A percentile compares a stretch with the other conserved stretches of the same genome.
phyloP scores from a whole-genome alignment of 2,329 filamentous ascomycete species.

The Scedosporium apiospermum region DNA sequence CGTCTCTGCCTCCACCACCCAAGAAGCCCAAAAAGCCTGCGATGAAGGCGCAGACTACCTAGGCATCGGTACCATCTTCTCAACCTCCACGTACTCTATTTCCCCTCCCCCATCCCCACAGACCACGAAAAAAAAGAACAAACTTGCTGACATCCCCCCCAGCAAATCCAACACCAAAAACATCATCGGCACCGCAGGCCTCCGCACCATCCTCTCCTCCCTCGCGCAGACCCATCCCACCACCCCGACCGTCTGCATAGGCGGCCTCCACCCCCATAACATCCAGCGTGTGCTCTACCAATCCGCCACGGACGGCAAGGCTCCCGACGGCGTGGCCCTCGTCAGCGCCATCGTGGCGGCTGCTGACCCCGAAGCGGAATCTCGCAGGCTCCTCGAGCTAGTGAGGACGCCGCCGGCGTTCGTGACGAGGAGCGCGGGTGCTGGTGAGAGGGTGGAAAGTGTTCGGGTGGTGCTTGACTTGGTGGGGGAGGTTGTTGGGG shows the following conservation, averaged over 20 bases:
- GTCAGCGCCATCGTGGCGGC: slow-evolving; percentile 83
- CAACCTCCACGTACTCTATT: slow-evolving; percentile 61
- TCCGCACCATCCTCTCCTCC: slow-evolving; percentile 44
- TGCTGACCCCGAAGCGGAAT: slow-evolving; percentile 52
- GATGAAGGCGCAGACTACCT: slow-evolving; percentile 78
- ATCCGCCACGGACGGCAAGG: slow-evolving; percentile 43
- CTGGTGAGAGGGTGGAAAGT: background rate
- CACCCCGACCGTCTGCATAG: slow-evolving; percentile 71
- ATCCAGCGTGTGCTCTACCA: slow-evolving; percentile 66
- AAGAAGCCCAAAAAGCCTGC: slow-evolving; percentile 65
- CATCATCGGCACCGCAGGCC: slow-evolving; percentile 47
- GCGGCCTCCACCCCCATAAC: slow-evolving; percentile 74
- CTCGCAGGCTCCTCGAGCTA: slow-evolving; percentile 45
- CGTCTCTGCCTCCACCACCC: slow-evolving; percentile 67
- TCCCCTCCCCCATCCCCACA: slow-evolving; percentile 1
- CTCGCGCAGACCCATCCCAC: slow-evolving; percentile 38
- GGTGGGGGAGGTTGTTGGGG: slow-evolving; percentile 39
- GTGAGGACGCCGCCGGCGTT: slow-evolving; percentile 34
- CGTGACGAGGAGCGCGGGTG: slow-evolving; percentile 5
- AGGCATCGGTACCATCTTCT: slow-evolving; percentile 81
- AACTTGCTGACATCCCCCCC: background rate
- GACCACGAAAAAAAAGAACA: too few species aligned
- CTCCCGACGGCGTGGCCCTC: slow-evolving; percentile 72
- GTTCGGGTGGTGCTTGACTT: background rate
- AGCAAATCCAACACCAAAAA: slow-evolving; percentile 82